A percentile compares a stretch with the other conserved stretches of the same genome.
These are phyloP conservation scores for Xylariaceae sp. DNA, from an alignment of 2,329 filamentous ascomycete species.

Conservation along the genomic window DNA sequence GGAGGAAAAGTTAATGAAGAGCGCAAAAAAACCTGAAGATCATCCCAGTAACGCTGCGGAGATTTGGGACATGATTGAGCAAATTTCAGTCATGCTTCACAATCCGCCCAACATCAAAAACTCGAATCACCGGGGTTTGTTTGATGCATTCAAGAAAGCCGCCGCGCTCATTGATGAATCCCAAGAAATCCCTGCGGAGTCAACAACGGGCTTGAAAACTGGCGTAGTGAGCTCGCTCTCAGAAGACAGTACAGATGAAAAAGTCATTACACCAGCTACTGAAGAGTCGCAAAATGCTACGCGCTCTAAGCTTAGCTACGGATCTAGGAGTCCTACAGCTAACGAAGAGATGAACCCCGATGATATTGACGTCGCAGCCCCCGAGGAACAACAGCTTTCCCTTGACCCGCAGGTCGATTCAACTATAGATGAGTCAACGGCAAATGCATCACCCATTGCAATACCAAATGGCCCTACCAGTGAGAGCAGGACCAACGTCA, in stretches of 20 bases:
- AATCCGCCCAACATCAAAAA: no score
- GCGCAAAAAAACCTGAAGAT: slow-evolving; percentile 20
- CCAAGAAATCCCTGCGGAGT: background rate
- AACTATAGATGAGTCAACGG: slow-evolving; percentile 7
- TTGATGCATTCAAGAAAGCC: background rate
- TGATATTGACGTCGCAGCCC: slow-evolving; percentile 47
- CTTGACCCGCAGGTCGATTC: slow-evolving; percentile 24
- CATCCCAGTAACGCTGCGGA: background rate
- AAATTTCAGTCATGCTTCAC: no score
- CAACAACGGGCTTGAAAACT: background rate
- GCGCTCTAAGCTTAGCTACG: no score
- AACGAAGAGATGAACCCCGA: slow-evolving; percentile 30
- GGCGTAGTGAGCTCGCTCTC: background rate
- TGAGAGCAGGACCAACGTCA: slow-evolving; percentile 5
- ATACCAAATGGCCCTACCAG: slow-evolving; percentile 3
- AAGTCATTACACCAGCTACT: background rate
- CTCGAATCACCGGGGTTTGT: background rate
- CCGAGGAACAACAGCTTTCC: slow-evolving; percentile 31
- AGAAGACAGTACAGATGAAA: background rate
- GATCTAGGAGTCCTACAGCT: slow-evolving; percentile 5
- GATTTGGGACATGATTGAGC: background rate
- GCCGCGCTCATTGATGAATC: background rate
- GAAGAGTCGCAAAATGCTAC: background rate
- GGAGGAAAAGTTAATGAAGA: slow-evolving; percentile 21
- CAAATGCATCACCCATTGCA: slow-evolving; percentile 7